Percentiles rank a stretch among this genome's conserved stretches.
phyloP scores from a whole-genome alignment of 768 basidiomycete species.

The Trametes punicea region DNA sequence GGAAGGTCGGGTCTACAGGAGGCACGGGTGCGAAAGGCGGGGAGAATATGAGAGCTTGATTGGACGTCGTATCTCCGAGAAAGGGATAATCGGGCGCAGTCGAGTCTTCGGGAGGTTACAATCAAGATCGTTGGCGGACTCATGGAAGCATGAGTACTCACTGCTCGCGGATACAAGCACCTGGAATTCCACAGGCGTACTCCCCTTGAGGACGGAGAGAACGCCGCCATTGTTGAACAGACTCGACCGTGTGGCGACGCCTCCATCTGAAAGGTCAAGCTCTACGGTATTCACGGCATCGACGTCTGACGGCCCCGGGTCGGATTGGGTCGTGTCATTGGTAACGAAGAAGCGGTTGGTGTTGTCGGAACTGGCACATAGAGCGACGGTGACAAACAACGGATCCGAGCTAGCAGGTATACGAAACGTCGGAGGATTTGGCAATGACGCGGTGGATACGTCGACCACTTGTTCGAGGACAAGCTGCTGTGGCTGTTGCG shows the following conservation, averaged over 20 bases:
- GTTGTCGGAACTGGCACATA: constrained; percentile 27
- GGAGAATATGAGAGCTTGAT: constrained; percentile 72
- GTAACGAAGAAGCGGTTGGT: constrained; percentile 58
- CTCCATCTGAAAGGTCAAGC: constrained; percentile 41
- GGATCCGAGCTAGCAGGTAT: constrained; percentile 27
- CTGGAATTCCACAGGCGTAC: constrained; percentile 47
- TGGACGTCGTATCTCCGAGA: constrained; percentile 72
- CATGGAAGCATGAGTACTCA: constrained; percentile 8
- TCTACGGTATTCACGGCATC: constrained; percentile 45
- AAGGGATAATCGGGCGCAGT: constrained; percentile 37
- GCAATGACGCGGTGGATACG: constrained; percentile 14
- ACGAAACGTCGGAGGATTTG: constrained; percentile 24
- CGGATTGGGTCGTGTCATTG: constrained; percentile 39
- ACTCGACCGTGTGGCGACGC: constrained; percentile 52
- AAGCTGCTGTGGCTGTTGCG: constrained; percentile 20
- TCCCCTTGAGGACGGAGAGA: constrained; percentile 43
- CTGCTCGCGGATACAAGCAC: constrained; percentile 48
- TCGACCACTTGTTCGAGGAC: constrained; percentile 18
- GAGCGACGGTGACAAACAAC: constrained; percentile 33
- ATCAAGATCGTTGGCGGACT: not conserved
- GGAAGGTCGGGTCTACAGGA: constrained; percentile 46
- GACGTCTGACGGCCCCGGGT: constrained; percentile 34
- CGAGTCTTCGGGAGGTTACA: not conserved
- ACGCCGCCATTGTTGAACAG: constrained; percentile 45
- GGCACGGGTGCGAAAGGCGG: constrained; percentile 39